phyloP scores from a whole-genome alignment of 352 stramenopile genomes.

The Phytophthora hybrid region DNA sequence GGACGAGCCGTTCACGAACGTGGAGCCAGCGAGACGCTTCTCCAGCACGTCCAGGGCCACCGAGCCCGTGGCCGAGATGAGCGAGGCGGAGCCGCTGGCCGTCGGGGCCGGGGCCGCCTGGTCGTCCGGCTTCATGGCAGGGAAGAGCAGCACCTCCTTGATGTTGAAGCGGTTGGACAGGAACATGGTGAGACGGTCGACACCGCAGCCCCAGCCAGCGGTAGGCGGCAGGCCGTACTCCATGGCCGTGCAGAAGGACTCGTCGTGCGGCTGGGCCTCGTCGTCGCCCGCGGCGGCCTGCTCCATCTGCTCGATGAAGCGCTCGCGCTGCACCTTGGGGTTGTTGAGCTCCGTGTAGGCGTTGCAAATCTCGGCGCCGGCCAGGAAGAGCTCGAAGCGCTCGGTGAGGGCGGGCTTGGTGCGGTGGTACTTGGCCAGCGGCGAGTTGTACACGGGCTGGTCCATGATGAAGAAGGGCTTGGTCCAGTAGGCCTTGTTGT shows the following conservation, averaged over 20 bases:
- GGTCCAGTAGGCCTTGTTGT: conserved; percentile 88
- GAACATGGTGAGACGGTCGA: conserved; percentile 98
- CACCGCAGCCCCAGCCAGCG: conserved; percentile 96
- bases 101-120: conserved; percentile 42
- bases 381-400: conserved; percentile 99
- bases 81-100: conserved; percentile 24
- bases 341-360: conserved; percentile 99
- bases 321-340: conserved; percentile 90
- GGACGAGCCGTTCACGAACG: conserved; percentile 76
- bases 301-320: conserved; percentile 85
- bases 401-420: conserved; percentile 94
- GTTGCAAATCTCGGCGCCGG: conserved; percentile 97
- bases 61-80: conserved; percentile 47
- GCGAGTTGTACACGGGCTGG: conserved; percentile 98
- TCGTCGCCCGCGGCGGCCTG: conserved; percentile 84
- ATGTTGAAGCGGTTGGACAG: conserved; percentile 94
- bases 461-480: conserved; percentile 99
- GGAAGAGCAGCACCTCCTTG: conserved; percentile 99
- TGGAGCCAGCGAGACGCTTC: conserved; percentile 58
- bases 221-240: conserved; percentile 98
- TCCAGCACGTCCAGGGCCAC: conserved; percentile 73
- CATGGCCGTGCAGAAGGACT: conserved; percentile 94
- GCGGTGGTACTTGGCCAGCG: conserved; percentile 97
- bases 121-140: conserved; percentile 98
- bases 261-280: conserved; percentile 93